Percentiles rank a stretch among this genome's conserved stretches.
Evolutionary conservation across 1,284 basidiomycete species (phyloP).

Genomic region (Tylopilus orsonianus): DNA sequence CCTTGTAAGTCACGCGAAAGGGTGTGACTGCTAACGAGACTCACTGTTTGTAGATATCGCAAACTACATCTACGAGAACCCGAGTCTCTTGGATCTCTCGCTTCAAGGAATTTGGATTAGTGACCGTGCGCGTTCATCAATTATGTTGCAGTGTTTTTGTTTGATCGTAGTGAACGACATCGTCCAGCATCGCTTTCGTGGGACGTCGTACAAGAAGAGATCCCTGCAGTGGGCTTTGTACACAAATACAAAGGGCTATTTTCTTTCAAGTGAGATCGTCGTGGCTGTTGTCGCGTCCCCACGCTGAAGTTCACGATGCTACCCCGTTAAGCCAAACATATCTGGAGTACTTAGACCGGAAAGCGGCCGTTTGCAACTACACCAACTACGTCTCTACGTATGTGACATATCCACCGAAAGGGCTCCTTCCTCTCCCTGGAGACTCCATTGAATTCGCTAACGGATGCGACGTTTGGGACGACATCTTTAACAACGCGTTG

Average conservation of each 20-base stretch:
- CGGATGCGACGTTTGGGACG: slow-evolving; percentile 67
- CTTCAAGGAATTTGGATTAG: slow-evolving; percentile 72
- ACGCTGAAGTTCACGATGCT: not conserved
- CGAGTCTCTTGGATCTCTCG: slow-evolving; percentile 49
- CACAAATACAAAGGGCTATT: slow-evolving; percentile 69
- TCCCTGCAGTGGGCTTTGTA: slow-evolving; percentile 70
- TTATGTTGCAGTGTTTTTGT: not conserved
- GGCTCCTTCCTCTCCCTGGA: slow-evolving; percentile 58
- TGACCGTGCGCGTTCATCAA: slow-evolving; percentile 51
- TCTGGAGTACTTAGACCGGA: slow-evolving; percentile 55
- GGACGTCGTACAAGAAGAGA: slow-evolving; percentile 62
- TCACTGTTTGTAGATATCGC: slow-evolving; percentile 57
- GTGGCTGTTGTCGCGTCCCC: not conserved
- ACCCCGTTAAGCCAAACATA: slow-evolving; percentile 56
- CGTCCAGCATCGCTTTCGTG: slow-evolving; percentile 54
- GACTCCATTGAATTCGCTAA: slow-evolving; percentile 41
- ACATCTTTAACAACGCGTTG: slow-evolving; percentile 60
- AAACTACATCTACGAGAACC: slow-evolving; percentile 66
- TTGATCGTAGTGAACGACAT: not conserved
- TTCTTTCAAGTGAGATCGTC: slow-evolving; percentile 55
- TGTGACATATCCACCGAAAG: slow-evolving; percentile 64
- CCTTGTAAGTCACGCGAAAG: slow-evolving; percentile 38
- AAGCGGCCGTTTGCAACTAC: slow-evolving; percentile 59
- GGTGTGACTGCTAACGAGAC: not conserved
- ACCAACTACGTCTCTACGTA: slow-evolving; percentile 60